phyloP scores from a whole-genome alignment of 2,329 filamentous ascomycete species.

The Magnaporthiopsis incrustans region DNA sequence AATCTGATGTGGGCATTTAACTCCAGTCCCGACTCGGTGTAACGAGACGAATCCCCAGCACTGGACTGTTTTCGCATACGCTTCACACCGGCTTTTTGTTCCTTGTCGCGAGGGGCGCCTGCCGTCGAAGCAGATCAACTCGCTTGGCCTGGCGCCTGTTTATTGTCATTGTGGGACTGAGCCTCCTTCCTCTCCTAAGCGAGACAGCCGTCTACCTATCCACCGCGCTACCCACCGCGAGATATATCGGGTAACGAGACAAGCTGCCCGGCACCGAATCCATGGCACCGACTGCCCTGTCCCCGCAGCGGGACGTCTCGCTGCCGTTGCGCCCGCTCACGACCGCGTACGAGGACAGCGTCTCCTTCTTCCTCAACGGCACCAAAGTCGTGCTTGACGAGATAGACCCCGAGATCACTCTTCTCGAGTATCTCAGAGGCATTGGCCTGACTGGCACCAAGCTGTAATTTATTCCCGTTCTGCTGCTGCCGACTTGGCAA shows the following conservation, averaged over 20 bases:
- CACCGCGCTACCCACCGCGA: no score
- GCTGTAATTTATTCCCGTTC: conserved; percentile 38
- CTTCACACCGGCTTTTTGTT: background rate
- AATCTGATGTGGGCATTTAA: background rate
- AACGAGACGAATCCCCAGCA: background rate
- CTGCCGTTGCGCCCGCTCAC: conserved; percentile 49
- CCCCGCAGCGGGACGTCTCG: conserved; percentile 33
- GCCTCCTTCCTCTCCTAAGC: background rate
- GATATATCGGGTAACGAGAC: background rate
- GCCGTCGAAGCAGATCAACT: background rate
- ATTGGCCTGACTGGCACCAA: conserved; percentile 95
- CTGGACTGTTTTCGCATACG: background rate
- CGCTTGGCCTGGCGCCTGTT: no score
- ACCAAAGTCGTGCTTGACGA: conserved; percentile 80
- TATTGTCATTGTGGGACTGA: background rate
- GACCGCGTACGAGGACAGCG: conserved; percentile 72
- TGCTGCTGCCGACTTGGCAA: background rate
- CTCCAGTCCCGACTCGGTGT: background rate
- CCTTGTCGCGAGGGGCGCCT: background rate
- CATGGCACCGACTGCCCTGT: conserved; percentile 51
- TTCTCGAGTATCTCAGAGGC: conserved; percentile 87
- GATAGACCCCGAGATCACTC: conserved; percentile 82
- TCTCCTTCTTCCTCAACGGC: conserved; percentile 91
- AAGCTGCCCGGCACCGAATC: background rate
- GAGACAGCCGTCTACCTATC: background rate